These are phyloP conservation scores for Achaetomium macrosporum DNA, from an alignment of 2,329 filamentous ascomycete species.

Conservation along the genomic window DNA sequence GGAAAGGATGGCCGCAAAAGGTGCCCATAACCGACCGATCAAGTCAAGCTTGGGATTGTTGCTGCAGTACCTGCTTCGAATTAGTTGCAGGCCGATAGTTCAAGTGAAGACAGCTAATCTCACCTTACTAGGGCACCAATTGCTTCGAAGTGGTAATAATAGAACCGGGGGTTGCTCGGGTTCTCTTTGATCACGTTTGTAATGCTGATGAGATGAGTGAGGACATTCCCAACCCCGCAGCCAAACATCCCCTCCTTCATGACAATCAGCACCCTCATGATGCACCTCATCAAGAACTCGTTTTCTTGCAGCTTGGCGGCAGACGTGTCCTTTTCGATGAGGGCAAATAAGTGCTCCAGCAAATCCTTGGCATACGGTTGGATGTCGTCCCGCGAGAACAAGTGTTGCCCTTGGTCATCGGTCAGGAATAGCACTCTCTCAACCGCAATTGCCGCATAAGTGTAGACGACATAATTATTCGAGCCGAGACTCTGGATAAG, in stretches of 20 bases:
- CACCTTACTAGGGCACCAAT: conserved; percentile 79
- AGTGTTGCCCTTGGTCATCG: conserved; percentile 65
- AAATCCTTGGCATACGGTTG: conserved; percentile 79
- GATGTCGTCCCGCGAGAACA: conserved; percentile 76
- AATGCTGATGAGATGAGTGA: conserved; percentile 80
- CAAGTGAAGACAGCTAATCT: conserved; percentile 13
- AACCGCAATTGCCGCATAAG: conserved; percentile 94
- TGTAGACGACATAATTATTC: conserved; percentile 92
- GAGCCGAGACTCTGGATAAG: conserved; percentile 88
- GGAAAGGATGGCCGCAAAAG: conserved; percentile 73
- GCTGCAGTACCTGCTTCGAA: conserved; percentile 54
- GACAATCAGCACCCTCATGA: conserved; percentile 95
- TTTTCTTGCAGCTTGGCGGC: conserved; percentile 97
- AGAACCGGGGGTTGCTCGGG: conserved; percentile 94
- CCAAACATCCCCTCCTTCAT: conserved; percentile 71
- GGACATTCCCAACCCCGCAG: conserved; percentile 68
- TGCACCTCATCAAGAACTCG: conserved; percentile 96
- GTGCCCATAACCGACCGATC: conserved; percentile 73
- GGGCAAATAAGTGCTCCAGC: conserved; percentile 79
- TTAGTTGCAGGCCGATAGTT: background rate
- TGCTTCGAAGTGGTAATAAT: conserved; percentile 97
- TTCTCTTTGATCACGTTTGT: conserved; percentile 90
- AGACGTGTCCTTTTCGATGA: conserved; percentile 78
- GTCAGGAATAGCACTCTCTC: conserved; percentile 84
- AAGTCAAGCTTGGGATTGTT: conserved; percentile 62